Evolutionary conservation across 805 yeast genomes (phyloP).

Genomic region (Suhomyces sp.): DNA sequence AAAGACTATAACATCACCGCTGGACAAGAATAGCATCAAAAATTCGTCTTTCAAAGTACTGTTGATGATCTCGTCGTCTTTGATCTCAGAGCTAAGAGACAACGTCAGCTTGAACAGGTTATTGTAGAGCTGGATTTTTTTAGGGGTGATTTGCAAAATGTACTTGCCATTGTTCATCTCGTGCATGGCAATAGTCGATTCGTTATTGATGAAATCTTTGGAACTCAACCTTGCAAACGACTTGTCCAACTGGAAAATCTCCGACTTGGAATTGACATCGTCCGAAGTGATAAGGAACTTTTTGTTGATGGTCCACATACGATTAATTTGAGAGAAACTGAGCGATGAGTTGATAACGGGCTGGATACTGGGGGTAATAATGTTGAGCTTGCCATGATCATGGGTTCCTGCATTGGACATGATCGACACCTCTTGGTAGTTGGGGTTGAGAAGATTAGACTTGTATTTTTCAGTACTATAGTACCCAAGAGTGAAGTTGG

Average conservation of each 20-base stretch:
- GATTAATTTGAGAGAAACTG: slow-evolving; percentile 67
- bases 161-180: slow-evolving; percentile 53
- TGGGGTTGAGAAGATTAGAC: slow-evolving; percentile 69
- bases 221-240: slow-evolving; percentile 60
- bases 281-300: slow-evolving; percentile 72
- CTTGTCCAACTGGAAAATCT: slow-evolving; percentile 61
- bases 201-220: slow-evolving; percentile 60
- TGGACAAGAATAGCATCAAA: slow-evolving; percentile 58
- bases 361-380: slow-evolving; percentile 64
- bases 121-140: slow-evolving; percentile 58
- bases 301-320: slow-evolving; percentile 70
- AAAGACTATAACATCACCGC: slow-evolving; percentile 66
- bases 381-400: slow-evolving; percentile 51
- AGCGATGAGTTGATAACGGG: slow-evolving; percentile 68
- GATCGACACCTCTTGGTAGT: slow-evolving; percentile 60
- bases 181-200: slow-evolving; percentile 64
- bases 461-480: slow-evolving; percentile 51
- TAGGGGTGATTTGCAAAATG: slow-evolving; percentile 72
- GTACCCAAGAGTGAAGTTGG: slow-evolving; percentile 64
- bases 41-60: slow-evolving; percentile 63
- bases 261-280: slow-evolving; percentile 58
- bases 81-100: slow-evolving; percentile 41
- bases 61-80: slow-evolving; percentile 59
- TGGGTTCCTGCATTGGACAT: slow-evolving; percentile 69
- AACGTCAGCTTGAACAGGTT: slow-evolving; percentile 54